Conservation (phyloP, 2,329 filamentous ascomycete genomes). For the Erysiphe neolycopersici region DNA sequence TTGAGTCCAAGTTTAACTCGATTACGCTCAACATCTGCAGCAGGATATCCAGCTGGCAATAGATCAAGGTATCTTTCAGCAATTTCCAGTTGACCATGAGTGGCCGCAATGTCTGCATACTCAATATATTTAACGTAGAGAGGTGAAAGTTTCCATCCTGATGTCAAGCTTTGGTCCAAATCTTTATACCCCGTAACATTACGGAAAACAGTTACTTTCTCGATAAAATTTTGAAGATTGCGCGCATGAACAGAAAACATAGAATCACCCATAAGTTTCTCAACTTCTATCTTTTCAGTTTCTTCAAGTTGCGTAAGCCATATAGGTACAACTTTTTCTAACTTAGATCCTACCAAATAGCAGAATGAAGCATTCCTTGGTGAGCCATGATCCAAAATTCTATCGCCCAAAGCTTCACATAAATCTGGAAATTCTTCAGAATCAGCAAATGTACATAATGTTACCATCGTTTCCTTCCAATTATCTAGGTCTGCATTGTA, state of each 20-base stretch:
- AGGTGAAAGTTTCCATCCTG: slow-evolving; percentile 67
- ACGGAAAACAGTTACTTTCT: slow-evolving; percentile 94
- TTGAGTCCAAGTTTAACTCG: slow-evolving; percentile 64
- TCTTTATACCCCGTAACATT: slow-evolving; percentile 83
- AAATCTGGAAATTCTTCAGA: slow-evolving; percentile 79
- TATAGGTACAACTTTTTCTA: slow-evolving; percentile 89
- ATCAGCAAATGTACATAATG: slow-evolving; percentile 83
- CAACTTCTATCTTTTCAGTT: slow-evolving; percentile 46
- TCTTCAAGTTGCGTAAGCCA: slow-evolving; percentile 82
- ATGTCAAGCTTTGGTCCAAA: slow-evolving; percentile 37
- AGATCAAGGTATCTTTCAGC: slow-evolving; percentile 83
- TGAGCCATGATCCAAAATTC: slow-evolving; percentile 50
- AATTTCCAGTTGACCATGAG: slow-evolving; percentile 61
- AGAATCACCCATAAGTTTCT: slow-evolving; percentile 43
- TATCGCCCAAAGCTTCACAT: slow-evolving; percentile 81
- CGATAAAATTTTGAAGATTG: slow-evolving; percentile 76
- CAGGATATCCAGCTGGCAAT: slow-evolving; percentile 56
- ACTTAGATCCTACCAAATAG: slow-evolving; percentile 80
- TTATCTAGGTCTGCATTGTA: slow-evolving; percentile 80
- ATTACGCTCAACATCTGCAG: slow-evolving; percentile 64
- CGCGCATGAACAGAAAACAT: slow-evolving; percentile 80
- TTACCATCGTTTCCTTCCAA: slow-evolving; percentile 95
- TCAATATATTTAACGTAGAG: slow-evolving; percentile 92
- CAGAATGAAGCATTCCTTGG: slow-evolving; percentile 91
- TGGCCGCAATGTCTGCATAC: slow-evolving; percentile 83